Evolutionary conservation across 495 filamentous ascomycete genomes (phyloP), one percentile per base, ranked within the genome.

Genomic region (Daldinia vernicosa): DNA sequence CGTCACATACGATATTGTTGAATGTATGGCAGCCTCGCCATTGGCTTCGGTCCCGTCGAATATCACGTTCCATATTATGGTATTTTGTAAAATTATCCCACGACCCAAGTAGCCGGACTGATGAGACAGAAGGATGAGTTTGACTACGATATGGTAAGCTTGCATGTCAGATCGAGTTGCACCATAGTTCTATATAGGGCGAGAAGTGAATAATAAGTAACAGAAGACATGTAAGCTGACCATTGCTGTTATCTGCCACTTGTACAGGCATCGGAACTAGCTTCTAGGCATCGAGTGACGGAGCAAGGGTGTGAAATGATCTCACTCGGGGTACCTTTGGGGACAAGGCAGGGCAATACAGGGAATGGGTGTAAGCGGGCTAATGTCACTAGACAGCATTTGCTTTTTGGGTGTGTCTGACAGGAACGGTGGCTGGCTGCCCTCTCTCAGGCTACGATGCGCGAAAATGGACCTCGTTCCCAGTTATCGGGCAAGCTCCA

Each of bases 11-110:
- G 70, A 95, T 96, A 75, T 95, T 88, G 66, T 90, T 86, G 78
- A 95, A 97, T 4, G 87, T 86, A 78, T 93, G 89, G 74, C 93
- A 97, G 60, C 94, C 94, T 63, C 88, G 86, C 94, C 94, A 97
- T 72, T 91, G 87, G 52, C 90, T 88, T 28, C 82, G 81, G 56
- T 90, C 91, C 58, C 89, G 84, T 74, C 90, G 88, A 62, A 76
- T 80, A 72, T 97, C 94, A 70, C 87, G 86, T 74, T 94, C 88
- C 89, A 97, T 93, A 2, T 79, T 84, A 83, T 97, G 94, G 26
- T 87, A 78, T 71, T 84, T 88, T 28, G 84, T 81, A 80, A 97
- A 97, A 78, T 96, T 97, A 79, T 97, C 93, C 94, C 93, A 97
- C 62, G 94, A 97, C 63, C 94, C 94, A 61, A 95, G 83, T 19